Conservation (phyloP, 2,329 filamentous ascomycete genomes). For the Proliferodiscus dingleyae region DNA sequence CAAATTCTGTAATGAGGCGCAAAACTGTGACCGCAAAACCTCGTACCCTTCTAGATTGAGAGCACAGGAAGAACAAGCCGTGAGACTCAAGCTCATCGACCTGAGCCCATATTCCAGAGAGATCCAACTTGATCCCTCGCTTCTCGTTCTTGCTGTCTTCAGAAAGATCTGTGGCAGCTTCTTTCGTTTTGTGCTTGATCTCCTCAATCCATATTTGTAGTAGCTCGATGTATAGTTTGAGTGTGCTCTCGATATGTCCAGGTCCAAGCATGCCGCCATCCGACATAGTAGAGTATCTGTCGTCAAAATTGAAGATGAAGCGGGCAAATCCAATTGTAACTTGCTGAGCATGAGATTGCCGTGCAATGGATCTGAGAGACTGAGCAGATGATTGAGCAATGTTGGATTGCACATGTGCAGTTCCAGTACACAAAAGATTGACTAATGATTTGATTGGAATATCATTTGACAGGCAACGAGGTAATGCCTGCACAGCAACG, state of each 20-base stretch:
- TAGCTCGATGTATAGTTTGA: conserved; percentile 88
- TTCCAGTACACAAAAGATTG: conserved; percentile 92
- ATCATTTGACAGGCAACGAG: conserved; percentile 84
- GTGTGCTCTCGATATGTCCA: conserved; percentile 89
- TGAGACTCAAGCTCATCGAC: conserved; percentile 97
- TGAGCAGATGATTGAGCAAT: conserved; percentile 90
- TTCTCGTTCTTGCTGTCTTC: conserved; percentile 63
- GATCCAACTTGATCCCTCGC: conserved; percentile 71
- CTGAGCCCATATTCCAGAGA: conserved; percentile 84
- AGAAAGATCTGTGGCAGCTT: conserved; percentile 59
- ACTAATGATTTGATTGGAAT: conserved; percentile 92
- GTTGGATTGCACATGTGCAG: conserved; percentile 87
- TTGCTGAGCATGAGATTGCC: conserved; percentile 87
- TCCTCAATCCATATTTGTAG: conserved; percentile 97
- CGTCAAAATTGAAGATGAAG: conserved; percentile 98
- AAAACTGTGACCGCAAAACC: conserved; percentile 89
- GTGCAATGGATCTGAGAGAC: conserved; percentile 90
- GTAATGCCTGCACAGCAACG: conserved; percentile 90
- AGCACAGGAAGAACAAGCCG: conserved; percentile 94
- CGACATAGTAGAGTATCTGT: conserved; percentile 94
- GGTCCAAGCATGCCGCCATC: conserved; percentile 94
- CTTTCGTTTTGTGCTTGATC: conserved; percentile 78
- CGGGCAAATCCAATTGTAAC: conserved; percentile 95
- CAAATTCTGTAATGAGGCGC: conserved; percentile 88
- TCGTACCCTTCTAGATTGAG: conserved; percentile 84